phyloP scores from a whole-genome alignment of 345 rosid genomes.

The Sisymbrium altissimum region DNA sequence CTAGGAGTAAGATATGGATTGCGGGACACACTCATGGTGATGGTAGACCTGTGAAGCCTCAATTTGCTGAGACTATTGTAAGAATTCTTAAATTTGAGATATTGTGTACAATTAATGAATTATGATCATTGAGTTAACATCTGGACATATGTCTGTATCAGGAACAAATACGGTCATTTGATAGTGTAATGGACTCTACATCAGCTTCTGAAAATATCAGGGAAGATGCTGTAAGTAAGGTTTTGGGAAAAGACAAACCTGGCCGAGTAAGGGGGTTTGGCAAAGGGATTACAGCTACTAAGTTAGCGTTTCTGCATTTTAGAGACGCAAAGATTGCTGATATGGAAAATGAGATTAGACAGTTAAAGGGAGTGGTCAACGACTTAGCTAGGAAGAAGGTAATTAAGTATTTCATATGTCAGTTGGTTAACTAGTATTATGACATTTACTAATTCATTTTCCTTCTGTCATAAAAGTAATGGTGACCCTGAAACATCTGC shows the following conservation, averaged over 20 bases:
- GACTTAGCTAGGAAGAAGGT: conserved; percentile 11
- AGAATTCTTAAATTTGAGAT: not conserved
- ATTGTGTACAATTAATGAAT: not conserved
- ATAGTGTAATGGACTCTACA: not conserved
- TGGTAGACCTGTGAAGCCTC: not conserved
- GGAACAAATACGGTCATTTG: not conserved
- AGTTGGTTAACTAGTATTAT: not conserved
- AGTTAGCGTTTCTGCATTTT: not conserved
- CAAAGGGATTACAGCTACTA: not conserved
- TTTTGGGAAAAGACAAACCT: not conserved
- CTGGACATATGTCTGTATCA: not conserved
- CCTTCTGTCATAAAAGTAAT: not conserved
- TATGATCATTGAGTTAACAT: not conserved
- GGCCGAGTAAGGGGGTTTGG: not conserved
- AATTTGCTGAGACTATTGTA: not conserved
- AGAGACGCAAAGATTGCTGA: not conserved
- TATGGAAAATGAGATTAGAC: not conserved
- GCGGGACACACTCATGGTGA: not conserved
- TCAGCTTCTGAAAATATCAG: not conserved
- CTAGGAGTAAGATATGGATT: not conserved
- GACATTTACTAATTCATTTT: not conserved
- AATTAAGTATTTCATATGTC: not conserved
- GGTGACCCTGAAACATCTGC: not conserved
- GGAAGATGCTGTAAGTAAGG: not conserved
- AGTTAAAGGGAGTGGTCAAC: not conserved